Conservation (phyloP, 2,329 filamentous ascomycete genomes). For the Alternaria triticimaculans region DNA sequence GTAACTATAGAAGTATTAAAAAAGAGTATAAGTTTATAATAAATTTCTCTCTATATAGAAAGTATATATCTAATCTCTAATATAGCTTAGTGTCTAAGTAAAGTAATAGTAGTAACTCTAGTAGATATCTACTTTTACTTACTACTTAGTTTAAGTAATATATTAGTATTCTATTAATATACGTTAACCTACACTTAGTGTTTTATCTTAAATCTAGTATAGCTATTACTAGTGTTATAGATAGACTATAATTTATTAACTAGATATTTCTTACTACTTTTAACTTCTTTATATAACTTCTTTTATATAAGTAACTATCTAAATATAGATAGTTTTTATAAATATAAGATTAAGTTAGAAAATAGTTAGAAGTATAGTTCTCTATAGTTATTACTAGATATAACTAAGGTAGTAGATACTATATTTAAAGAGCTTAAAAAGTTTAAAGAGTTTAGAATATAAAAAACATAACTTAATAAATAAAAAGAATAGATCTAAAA, state of each 20-base stretch:
- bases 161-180: background rate
- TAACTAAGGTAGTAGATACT: background rate
- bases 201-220: background rate
- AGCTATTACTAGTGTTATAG: background rate
- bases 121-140: background rate
- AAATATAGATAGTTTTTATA: background rate
- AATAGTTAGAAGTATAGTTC: slow-evolving; percentile 7
- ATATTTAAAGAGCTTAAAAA: background rate
- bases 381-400: slow-evolving; percentile 13
- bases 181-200: background rate
- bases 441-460: background rate
- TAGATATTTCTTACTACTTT: background rate
- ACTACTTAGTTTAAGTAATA: background rate
- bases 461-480: background rate
- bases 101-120: background rate
- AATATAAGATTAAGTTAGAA: slow-evolving; percentile 3
- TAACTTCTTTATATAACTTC: slow-evolving; percentile 2
- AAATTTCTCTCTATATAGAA: slow-evolving; percentile 4
- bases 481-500: slow-evolving; percentile 2
- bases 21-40: slow-evolving; percentile 4
- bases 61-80: slow-evolving; percentile 6
- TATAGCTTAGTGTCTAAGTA: slow-evolving; percentile 4
- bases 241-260: slow-evolving; percentile 6
- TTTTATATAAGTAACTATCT: slow-evolving; percentile 1
- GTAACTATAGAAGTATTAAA: slow-evolving; percentile 11